phyloP scores from a whole-genome alignment of 345 rosid genomes.

The Boechera retrofracta region DNA sequence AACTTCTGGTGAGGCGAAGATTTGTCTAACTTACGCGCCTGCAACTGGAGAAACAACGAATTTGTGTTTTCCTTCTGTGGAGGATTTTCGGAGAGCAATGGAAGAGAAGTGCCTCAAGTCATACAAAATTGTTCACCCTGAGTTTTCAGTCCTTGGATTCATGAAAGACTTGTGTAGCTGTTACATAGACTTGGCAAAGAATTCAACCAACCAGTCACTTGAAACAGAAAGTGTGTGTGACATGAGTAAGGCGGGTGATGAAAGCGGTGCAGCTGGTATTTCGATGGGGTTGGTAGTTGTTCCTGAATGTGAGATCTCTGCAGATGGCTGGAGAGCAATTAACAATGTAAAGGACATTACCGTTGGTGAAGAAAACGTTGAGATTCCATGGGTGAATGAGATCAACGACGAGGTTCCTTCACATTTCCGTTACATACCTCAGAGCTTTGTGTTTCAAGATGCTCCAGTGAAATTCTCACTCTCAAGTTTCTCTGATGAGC shows the following conservation, averaged over 20 bases:
- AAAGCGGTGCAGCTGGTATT: constrained; percentile 27
- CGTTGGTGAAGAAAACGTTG: constrained; percentile 63
- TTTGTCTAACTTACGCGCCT: constrained; percentile 62
- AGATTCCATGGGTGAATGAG: constrained; percentile 77
- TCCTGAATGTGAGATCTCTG: constrained; percentile 50
- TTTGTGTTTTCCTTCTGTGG: constrained; percentile 63
- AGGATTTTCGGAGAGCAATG: constrained; percentile 63
- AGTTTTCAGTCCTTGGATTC: constrained; percentile 61
- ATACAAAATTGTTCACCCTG: constrained; percentile 67
- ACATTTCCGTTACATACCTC: constrained; percentile 61
- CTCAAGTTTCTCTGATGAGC: constrained; percentile 45
- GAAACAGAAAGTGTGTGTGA: constrained; percentile 1
- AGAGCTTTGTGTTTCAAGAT: constrained; percentile 54
- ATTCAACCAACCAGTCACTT: constrained; percentile 53
- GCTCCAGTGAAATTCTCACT: constrained; percentile 67
- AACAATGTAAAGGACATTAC: constrained; percentile 56
- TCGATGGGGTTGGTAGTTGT: constrained; percentile 50
- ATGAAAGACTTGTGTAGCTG: constrained; percentile 75
- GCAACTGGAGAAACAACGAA: constrained; percentile 51
- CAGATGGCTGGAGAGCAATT: constrained; percentile 54
- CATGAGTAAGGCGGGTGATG: constrained; percentile 40
- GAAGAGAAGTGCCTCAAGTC: constrained; percentile 68
- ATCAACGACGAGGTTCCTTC: constrained; percentile 56
- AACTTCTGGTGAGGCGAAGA: constrained; percentile 71
- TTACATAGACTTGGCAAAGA: constrained; percentile 67